phyloP scores from a whole-genome alignment of 192 early-diverging fungal genomes.

The Dimargaris cristalligena region DNA sequence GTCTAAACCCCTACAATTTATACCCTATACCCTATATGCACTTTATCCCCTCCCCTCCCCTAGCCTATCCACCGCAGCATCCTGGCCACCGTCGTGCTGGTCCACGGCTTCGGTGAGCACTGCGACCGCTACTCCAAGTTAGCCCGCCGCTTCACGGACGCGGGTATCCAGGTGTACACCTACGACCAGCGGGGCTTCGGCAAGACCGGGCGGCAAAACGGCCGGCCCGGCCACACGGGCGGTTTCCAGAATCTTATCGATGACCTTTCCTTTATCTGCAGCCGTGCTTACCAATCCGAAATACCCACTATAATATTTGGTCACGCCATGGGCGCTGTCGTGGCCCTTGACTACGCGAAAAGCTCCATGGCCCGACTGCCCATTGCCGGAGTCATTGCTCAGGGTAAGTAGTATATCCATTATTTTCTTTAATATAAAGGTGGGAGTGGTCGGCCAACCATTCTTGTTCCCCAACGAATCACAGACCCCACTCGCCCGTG shows the following conservation, averaged over 20 bases:
- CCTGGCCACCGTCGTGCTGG: constrained; percentile 27
- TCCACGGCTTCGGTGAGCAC: constrained; percentile 49
- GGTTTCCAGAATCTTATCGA: constrained; percentile 19
- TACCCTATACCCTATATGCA: no score
- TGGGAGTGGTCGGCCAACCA: no score
- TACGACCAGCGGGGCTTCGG: constrained; percentile 49
- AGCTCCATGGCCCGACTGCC: neutral
- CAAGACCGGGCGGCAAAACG: constrained; percentile 23
- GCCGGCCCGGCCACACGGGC: constrained; percentile 17
- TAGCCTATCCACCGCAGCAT: constrained; percentile 1
- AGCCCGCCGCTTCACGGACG: constrained; percentile 24
- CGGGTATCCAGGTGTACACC: constrained; percentile 30
- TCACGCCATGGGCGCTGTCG: constrained; percentile 34
- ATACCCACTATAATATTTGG: constrained; percentile 36
- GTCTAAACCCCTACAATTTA: no score
- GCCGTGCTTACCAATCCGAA: constrained; percentile 17
- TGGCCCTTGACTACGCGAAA: constrained; percentile 20
- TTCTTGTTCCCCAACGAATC: no score
- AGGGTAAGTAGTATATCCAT: no score
- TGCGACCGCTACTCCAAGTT: constrained; percentile 35
- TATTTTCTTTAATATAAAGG: no score
- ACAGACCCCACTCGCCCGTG: no score
- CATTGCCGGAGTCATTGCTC: neutral
- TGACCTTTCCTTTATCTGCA: constrained; percentile 27
- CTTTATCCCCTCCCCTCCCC: neutral